Evolutionary conservation across 257 asterid species (phyloP).

Genomic region (Fraxinus quadrangulata): DNA sequence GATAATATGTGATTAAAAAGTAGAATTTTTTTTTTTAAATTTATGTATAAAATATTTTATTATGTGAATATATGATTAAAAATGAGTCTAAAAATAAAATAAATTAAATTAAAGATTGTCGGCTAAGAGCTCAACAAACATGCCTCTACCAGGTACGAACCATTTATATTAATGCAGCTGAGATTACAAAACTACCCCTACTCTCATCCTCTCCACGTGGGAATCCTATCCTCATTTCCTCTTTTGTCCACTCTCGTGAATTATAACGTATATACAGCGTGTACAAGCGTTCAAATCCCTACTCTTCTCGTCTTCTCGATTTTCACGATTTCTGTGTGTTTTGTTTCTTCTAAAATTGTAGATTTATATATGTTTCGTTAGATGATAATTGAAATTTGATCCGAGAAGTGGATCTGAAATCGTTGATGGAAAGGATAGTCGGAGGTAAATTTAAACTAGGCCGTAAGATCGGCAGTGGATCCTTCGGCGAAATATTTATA

Average conservation of each 20-base stretch:
- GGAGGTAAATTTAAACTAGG: conserved; percentile 95
- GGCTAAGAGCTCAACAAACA: no score
- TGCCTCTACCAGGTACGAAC: no score
- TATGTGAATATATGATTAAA: no score
- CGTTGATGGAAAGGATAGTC: conserved; percentile 68
- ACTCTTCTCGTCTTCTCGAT: conserved; percentile 20
- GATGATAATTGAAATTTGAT: conserved; percentile 46
- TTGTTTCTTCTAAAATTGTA: conserved; percentile 8
- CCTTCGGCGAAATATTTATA: conserved; percentile 87
- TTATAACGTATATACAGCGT: conserved; percentile 9
- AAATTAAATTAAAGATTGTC: no score
- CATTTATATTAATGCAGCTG: background rate
- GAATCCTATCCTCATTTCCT: conserved; percentile 26
- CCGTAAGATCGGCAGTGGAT: conserved; percentile 97
- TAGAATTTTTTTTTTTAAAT: no score
- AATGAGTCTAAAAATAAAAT: no score
- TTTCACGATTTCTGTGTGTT: conserved; percentile 17
- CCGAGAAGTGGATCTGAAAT: conserved; percentile 31
- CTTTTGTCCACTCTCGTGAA: conserved; percentile 45
- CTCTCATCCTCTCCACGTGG: conserved; percentile 36
- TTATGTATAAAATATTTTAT: no score
- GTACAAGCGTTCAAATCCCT: conserved; percentile 45
- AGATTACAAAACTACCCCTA: conserved; percentile 35
- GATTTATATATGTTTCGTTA: conserved; percentile 26
- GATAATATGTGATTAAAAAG: no score